These are phyloP conservation scores for Globisporangium solare DNA, from an alignment of 352 stramenopile species.

Conservation along the genomic window DNA sequence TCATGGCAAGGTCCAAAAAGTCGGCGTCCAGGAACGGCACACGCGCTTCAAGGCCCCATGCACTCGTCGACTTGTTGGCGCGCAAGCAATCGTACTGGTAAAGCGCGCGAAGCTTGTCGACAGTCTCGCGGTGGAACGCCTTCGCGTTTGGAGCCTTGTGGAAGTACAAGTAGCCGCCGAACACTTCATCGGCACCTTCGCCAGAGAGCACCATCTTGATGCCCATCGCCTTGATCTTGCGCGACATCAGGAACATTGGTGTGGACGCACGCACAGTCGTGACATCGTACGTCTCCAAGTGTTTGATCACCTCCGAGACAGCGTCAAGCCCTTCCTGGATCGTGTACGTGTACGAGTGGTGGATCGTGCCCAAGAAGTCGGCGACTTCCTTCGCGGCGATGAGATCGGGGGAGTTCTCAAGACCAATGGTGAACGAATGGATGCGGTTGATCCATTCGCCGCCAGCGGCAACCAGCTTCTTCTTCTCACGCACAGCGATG, in stretches of 20 bases:
- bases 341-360: constrained; percentile 99
- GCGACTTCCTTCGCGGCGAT: constrained; percentile 95
- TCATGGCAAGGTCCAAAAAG: constrained; percentile 98
- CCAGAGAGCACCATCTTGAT: constrained; percentile 99
- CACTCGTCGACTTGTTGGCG: constrained; percentile 98
- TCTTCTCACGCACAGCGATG: constrained; percentile 93
- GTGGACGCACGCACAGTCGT: constrained; percentile 97
- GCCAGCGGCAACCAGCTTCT: constrained; percentile 76
- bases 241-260: constrained; percentile 99
- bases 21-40: constrained; percentile 98
- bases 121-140: constrained; percentile 90
- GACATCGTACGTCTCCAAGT: constrained; percentile 98
- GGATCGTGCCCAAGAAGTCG: constrained; percentile 96
- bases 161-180: constrained; percentile 99
- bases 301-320: constrained; percentile 96
- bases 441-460: constrained; percentile 90
- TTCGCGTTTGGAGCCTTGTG: constrained; percentile 96
- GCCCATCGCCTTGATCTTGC: constrained; percentile 99
- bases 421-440: constrained; percentile 98
- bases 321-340: constrained; percentile 98
- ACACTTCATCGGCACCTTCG: constrained; percentile 98
- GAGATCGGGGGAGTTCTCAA: constrained; percentile 95
- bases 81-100: constrained; percentile 99
- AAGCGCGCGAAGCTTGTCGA: constrained; percentile 95
- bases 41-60: constrained; percentile 97